Evolutionary conservation across 1,139 yeast species (phyloP).

Genomic region (Blastobotrys elegans): DNA sequence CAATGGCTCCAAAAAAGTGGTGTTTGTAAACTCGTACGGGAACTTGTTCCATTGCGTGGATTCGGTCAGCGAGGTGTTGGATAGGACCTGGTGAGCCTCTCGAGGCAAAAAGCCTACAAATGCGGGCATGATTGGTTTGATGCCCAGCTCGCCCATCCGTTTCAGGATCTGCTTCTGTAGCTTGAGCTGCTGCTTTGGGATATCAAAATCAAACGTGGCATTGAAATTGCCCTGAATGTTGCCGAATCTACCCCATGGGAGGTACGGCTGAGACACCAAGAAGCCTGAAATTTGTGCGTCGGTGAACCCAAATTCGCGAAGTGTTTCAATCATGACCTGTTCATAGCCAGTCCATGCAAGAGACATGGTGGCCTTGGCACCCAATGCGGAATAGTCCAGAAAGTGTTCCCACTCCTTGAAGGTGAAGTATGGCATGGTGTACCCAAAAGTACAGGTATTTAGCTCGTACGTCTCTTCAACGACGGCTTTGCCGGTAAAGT

Average conservation of each 20-base stretch:
- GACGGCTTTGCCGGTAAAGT: slow-evolving; percentile 14
- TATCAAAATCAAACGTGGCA: slow-evolving; percentile 13
- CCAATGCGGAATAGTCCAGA: slow-evolving; percentile 20
- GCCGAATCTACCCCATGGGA: slow-evolving; percentile 22
- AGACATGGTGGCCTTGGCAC: slow-evolving; percentile 16
- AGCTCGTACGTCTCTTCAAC: slow-evolving; percentile 19
- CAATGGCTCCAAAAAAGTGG: slow-evolving; percentile 19
- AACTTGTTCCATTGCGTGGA: slow-evolving; percentile 18
- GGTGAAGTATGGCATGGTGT: slow-evolving; percentile 18
- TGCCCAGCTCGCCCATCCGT: slow-evolving; percentile 21
- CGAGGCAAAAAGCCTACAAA: slow-evolving; percentile 20
- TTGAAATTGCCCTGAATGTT: slow-evolving; percentile 21
- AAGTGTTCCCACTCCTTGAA: slow-evolving; percentile 20
- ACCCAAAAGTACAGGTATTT: slow-evolving; percentile 22
- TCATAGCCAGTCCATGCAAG: slow-evolving; percentile 22
- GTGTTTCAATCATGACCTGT: slow-evolving; percentile 18
- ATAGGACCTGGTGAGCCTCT: slow-evolving; percentile 8
- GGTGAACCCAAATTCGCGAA: slow-evolving; percentile 17
- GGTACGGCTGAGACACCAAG: slow-evolving; percentile 18
- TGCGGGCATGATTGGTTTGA: slow-evolving; percentile 22
- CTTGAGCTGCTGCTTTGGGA: slow-evolving; percentile 14
- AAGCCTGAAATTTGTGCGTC: slow-evolving; percentile 14
- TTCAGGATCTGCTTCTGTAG: slow-evolving; percentile 15
- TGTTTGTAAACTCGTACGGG: slow-evolving; percentile 15
- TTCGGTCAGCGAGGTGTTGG: slow-evolving; percentile 15